These are phyloP conservation scores for Penicillium capsulatum DNA, from an alignment of 2,329 filamentous ascomycete genomes.

Conservation along the genomic window DNA sequence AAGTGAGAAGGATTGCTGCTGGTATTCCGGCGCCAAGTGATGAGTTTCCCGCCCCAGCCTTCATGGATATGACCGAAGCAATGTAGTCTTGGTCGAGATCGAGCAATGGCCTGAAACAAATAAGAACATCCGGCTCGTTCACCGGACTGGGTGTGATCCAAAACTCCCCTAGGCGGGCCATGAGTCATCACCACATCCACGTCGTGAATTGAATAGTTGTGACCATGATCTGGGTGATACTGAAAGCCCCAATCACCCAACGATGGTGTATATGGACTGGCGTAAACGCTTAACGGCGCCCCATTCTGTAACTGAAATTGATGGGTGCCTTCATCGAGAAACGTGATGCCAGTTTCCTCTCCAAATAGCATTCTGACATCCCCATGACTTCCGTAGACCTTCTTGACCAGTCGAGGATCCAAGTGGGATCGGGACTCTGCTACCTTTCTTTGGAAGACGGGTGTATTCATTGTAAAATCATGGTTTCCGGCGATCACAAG, in stretches of 20 bases:
- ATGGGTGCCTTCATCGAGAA: constrained; percentile 52
- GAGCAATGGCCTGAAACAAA: constrained; percentile 18
- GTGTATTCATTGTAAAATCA: constrained; percentile 45
- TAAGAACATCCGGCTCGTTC: constrained; percentile 31
- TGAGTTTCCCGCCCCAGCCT: constrained; percentile 54
- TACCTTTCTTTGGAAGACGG: constrained; percentile 35
- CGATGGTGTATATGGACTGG: constrained; percentile 52
- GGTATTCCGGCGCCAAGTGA: constrained; percentile 47
- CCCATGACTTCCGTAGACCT: constrained; percentile 41
- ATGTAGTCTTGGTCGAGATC: constrained; percentile 33
- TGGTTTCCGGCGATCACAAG: constrained; percentile 56
- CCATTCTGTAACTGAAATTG: constrained; percentile 50
- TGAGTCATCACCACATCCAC: constrained; percentile 54
- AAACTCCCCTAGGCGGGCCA: constrained; percentile 51
- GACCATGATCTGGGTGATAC: constrained; percentile 39
- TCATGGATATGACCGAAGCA: constrained; percentile 47
- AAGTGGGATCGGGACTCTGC: constrained; percentile 24
- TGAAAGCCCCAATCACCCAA: constrained; percentile 50
- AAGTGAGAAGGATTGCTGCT: constrained; percentile 43
- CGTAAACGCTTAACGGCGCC: constrained; percentile 48
- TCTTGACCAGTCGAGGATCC: constrained; percentile 27
- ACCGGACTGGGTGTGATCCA: constrained; percentile 42
- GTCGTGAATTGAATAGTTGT: constrained; percentile 34
- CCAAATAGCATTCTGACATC: constrained; percentile 41
- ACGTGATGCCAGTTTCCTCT: constrained; percentile 40